phyloP scores from a whole-genome alignment of 1,284 basidiomycete genomes.

The Cryptococcus sp. region DNA sequence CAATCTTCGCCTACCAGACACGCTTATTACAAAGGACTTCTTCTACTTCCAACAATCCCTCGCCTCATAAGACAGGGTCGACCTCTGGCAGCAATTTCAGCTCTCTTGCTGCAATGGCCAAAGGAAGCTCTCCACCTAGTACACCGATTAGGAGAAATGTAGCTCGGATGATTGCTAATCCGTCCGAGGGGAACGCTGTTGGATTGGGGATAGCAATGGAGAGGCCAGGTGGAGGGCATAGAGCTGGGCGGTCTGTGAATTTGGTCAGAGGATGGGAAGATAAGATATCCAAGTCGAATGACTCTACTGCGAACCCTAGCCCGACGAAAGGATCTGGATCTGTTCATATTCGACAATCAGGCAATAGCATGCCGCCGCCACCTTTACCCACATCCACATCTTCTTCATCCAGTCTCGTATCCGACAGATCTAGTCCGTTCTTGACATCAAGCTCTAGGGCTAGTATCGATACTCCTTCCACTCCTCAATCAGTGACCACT shows the following conservation, averaged over 20 bases:
- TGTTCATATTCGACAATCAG: not conserved
- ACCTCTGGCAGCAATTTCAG: constrained; percentile 10
- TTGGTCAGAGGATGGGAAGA: constrained; percentile 41
- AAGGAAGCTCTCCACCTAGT: constrained; percentile 21
- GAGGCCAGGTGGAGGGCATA: constrained; percentile 16
- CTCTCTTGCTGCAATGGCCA: constrained; percentile 17
- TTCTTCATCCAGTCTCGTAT: constrained; percentile 2
- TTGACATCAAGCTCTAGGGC: not conserved
- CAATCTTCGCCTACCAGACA: constrained; percentile 41
- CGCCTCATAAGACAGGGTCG: not conserved
- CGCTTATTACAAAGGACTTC: constrained; percentile 25
- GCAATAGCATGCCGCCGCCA: not conserved
- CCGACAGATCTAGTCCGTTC: not conserved
- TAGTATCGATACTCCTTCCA: not conserved
- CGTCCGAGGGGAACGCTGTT: not conserved
- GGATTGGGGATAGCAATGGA: constrained; percentile 14
- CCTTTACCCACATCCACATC: constrained; percentile 1
- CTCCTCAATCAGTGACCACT: not conserved
- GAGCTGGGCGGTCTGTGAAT: constrained; percentile 32
- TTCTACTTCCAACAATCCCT: constrained; percentile 3
- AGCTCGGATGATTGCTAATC: constrained; percentile 22
- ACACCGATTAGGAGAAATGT: constrained; percentile 33
- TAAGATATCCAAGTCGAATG: constrained; percentile 31
- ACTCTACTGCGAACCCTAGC: not conserved
- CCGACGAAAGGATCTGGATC: not conserved